Evolutionary conservation across 140 eudicot genomes (phyloP), one percentile per base, ranked within the genome.

Genomic region (Ambrosia hybrid): DNA sequence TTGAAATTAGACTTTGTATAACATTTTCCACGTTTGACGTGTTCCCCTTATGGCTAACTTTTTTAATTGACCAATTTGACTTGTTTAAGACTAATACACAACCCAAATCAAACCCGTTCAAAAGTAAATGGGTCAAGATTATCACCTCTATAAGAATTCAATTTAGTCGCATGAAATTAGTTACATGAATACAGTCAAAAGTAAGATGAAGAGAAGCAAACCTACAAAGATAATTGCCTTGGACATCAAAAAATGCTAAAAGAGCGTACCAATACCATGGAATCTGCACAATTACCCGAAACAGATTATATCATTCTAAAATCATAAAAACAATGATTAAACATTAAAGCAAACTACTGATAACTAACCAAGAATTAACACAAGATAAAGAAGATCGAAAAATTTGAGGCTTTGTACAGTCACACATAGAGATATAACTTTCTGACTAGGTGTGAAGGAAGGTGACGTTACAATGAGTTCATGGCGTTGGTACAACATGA

Each of bases 191-290:
- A 55, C 6, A 34, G 11, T 41, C 33, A 48, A 70, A 41, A 45
- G 41, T 21, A 45, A 63, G 67, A 57, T 43, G 37, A 13, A 57
- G 79, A 48, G 76, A 64, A 46, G 78, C 62, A 65, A 67, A 71
- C 85, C 81, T 78, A 90, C 89, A 80, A 73, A 92, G 87, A 82
- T 76, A 92, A 72, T 80, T 89, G 53, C 95, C 95, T 21, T 92
- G 98, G 67, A 90, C 96, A 78, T 92, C 98, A 59, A 87, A 81
- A 77, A 89, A 83, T 45, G 87, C 92, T 63, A 92, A 74, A 64
- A 82, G 76, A 10, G 79, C 84, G 82, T 89, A 92, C 91, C 89
- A 92, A 80, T 87, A 92, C 96, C 95, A 89, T 10, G 95, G 84
- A 74, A 89, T 87, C 98, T 89, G 87, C 91, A 85, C 71, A 62